phyloP scores from a whole-genome alignment of 306 rosid genomes.

The Castanea sativa region DNA sequence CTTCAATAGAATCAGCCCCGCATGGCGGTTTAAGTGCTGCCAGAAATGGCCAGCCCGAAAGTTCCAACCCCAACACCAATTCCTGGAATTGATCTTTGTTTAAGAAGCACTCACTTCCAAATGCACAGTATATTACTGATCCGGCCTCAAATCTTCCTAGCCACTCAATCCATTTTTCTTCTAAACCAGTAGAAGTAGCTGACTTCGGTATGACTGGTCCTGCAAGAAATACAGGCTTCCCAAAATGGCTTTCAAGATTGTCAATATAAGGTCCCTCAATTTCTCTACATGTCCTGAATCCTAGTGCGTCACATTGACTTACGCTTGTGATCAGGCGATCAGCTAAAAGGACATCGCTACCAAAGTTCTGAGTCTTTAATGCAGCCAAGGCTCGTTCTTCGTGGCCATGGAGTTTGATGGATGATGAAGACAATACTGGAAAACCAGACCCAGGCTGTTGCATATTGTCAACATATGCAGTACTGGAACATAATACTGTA shows the following conservation, averaged over 20 bases:
- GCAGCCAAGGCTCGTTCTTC: background rate
- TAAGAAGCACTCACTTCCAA: background rate
- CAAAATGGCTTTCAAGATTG: too few species aligned
- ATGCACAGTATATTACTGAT: conserved; percentile 5
- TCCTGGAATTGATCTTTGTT: background rate
- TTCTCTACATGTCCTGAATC: too few species aligned
- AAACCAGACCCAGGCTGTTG: too few species aligned
- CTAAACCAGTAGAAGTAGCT: background rate
- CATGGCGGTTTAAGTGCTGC: too few species aligned
- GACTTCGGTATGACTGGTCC: background rate
- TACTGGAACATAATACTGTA: background rate
- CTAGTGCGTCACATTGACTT: too few species aligned
- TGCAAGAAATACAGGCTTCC: too few species aligned
- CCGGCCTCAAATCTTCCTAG: background rate
- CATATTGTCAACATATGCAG: too few species aligned
- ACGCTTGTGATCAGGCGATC: too few species aligned
- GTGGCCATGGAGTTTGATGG: too few species aligned
- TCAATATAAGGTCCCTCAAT: too few species aligned
- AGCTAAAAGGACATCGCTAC: background rate
- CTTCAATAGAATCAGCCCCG: too few species aligned
- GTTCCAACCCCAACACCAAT: background rate
- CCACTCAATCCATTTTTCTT: conserved; percentile 7
- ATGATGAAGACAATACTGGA: too few species aligned
- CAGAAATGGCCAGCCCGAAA: conserved; percentile 9
- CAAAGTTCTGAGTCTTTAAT: background rate